phyloP scores from a whole-genome alignment of 2,329 filamentous ascomycete genomes.

The Didymella arachidicola region DNA sequence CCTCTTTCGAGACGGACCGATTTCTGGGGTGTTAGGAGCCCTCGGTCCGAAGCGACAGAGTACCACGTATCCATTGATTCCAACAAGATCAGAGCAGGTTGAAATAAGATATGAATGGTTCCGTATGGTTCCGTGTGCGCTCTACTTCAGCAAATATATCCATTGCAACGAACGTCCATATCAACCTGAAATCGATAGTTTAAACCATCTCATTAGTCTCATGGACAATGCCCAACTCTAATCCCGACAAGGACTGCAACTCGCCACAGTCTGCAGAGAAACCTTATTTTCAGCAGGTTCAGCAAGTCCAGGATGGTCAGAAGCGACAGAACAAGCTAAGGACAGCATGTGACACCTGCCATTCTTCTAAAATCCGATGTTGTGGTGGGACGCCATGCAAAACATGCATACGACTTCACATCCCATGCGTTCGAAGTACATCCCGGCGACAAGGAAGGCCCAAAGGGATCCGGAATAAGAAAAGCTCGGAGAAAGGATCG shows the following conservation, averaged over 20 bases:
- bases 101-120: not conserved
- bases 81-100: not conserved
- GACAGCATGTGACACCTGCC: not conserved
- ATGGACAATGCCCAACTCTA: not conserved
- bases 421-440: not conserved
- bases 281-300: not conserved
- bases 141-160: not conserved
- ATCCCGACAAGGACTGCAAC: not conserved
- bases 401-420: not conserved
- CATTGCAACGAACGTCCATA: not conserved
- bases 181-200: not conserved
- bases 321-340: not conserved
- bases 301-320: not conserved
- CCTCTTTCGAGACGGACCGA: too few species aligned
- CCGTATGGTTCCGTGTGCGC: not conserved
- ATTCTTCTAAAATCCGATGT: slow-evolving; percentile 1
- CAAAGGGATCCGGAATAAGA: not conserved
- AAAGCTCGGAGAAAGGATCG: not conserved
- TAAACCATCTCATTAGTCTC: not conserved
- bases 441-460: not conserved
- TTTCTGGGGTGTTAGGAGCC: too few species aligned
- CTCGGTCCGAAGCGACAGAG: not conserved
- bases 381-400: slow-evolving; percentile 1
- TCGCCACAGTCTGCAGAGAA: not conserved
- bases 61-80: not conserved